Evolutionary conservation across 2,329 filamentous ascomycete species (phyloP).

Genomic region (Fonsecaea pugnacius): DNA sequence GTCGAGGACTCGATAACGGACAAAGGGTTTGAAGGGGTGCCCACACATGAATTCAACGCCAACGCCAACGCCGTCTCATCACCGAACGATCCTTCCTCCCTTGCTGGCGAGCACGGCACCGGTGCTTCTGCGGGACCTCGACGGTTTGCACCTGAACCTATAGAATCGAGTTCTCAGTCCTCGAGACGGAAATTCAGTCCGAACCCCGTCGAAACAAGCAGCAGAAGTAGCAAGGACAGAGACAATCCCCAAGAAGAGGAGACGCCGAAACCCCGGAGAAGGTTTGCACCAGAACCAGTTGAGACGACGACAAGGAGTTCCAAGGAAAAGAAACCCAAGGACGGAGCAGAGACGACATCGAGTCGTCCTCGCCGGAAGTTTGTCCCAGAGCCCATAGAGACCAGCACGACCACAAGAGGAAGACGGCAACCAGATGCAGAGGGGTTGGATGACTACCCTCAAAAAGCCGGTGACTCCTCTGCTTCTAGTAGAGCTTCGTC

Average conservation of each 20-base stretch:
- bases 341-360: conserved; percentile 37
- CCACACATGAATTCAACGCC: not conserved
- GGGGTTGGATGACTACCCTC: conserved; percentile 29
- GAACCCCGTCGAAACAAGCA: conserved; percentile 39
- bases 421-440: conserved; percentile 17
- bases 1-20: conserved; percentile 12
- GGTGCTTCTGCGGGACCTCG: conserved; percentile 24
- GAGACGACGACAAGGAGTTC: conserved; percentile 50
- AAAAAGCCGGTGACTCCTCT: conserved; percentile 12
- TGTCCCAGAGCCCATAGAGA: conserved; percentile 72
- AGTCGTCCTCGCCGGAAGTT: conserved; percentile 62
- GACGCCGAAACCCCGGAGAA: conserved; percentile 37
- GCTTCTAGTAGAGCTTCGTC: conserved; percentile 30
- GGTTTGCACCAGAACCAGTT: conserved; percentile 51
- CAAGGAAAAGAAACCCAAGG: conserved; percentile 32
- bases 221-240: conserved; percentile 32
- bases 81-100: conserved; percentile 25
- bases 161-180: conserved; percentile 34
- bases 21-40: not conserved
- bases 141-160: conserved; percentile 40
- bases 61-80: conserved; percentile 7
- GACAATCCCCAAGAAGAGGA: conserved; percentile 21
- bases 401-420: conserved; percentile 48
- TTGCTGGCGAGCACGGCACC: conserved; percentile 11
- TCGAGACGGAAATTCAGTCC: conserved; percentile 40